These are phyloP conservation scores for Choricystis sp. DNA, from an alignment of 139 green algal species.

Conservation along the genomic window DNA sequence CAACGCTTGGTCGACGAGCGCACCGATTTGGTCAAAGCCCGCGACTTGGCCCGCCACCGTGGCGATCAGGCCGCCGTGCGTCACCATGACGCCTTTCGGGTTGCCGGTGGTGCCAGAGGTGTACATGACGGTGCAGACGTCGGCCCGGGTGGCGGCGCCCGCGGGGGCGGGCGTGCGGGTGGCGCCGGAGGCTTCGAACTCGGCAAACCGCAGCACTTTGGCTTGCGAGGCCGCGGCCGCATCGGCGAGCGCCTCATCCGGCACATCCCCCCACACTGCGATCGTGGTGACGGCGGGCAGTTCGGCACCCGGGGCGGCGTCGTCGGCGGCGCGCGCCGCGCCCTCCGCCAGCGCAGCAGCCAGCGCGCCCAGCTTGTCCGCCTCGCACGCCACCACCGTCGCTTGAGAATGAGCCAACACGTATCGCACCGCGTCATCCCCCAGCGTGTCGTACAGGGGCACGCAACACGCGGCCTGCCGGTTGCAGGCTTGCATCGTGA, in stretches of 20 bases:
- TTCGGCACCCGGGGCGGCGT: too few species aligned
- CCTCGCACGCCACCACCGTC: slow-evolving; percentile 27
- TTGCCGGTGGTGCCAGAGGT: slow-evolving; percentile 76
- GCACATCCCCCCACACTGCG: slow-evolving; percentile 54
- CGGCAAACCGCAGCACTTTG: slow-evolving; percentile 35
- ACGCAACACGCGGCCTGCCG: slow-evolving; percentile 64
- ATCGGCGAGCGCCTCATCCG: slow-evolving; percentile 13
- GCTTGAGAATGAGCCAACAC: slow-evolving; percentile 65
- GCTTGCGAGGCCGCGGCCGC: slow-evolving; percentile 3
- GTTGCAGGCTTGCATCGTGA: slow-evolving; percentile 90
- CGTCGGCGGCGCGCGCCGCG: slow-evolving; percentile 1
- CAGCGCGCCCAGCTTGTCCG: slow-evolving; percentile 46
- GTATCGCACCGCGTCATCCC: slow-evolving; percentile 77
- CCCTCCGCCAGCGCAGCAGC: slow-evolving; percentile 33
- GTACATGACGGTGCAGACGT: slow-evolving; percentile 93
- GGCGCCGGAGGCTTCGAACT: slow-evolving; percentile 38
- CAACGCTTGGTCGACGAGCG: slow-evolving; percentile 5
- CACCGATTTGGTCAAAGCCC: neutral
- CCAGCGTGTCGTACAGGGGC: slow-evolving; percentile 89
- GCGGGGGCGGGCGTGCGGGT: slow-evolving; percentile 20
- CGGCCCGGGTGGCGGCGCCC: slow-evolving; percentile 30
- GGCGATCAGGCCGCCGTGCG: slow-evolving; percentile 42
- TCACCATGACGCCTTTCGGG: slow-evolving; percentile 70
- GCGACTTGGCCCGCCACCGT: slow-evolving; percentile 20
- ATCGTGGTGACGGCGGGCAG: slow-evolving; percentile 37